Conservation (phyloP, 2,329 filamentous ascomycete genomes). For the Colletotrichum lupini region DNA sequence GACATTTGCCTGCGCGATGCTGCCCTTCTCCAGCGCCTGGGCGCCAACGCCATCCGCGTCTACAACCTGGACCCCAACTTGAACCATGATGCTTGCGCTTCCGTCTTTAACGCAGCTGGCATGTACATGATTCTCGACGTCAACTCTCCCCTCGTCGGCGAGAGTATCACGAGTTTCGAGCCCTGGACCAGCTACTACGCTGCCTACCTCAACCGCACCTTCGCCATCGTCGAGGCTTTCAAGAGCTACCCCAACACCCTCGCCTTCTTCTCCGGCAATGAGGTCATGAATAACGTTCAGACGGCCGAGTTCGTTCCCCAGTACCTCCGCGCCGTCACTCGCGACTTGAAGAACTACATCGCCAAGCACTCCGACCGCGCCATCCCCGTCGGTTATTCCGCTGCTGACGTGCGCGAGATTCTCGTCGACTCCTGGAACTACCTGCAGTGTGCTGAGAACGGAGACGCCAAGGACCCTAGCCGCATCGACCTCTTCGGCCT, state of each 20-base stretch:
- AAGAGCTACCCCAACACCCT: slow-evolving; percentile 74
- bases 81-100: slow-evolving; percentile 75
- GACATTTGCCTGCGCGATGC: slow-evolving; percentile 72
- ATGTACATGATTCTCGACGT: slow-evolving; percentile 78
- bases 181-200: slow-evolving; percentile 71
- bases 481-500: slow-evolving; percentile 81
- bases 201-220: slow-evolving; percentile 73
- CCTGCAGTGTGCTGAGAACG: slow-evolving; percentile 72
- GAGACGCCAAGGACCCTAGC: slow-evolving; percentile 67
- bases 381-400: slow-evolving; percentile 84
- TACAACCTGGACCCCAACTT: slow-evolving; percentile 75
- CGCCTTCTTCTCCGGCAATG: slow-evolving; percentile 83
- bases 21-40: slow-evolving; percentile 72
- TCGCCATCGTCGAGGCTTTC: slow-evolving; percentile 75
- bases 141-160: slow-evolving; percentile 71
- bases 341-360: slow-evolving; percentile 86
- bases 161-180: slow-evolving; percentile 64
- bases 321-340: slow-evolving; percentile 80
- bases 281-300: slow-evolving; percentile 76
- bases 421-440: slow-evolving; percentile 82
- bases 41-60: slow-evolving; percentile 76
- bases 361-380: slow-evolving; percentile 73
- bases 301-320: slow-evolving; percentile 72
- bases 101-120: slow-evolving; percentile 75
- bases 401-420: slow-evolving; percentile 80